Conservation (phyloP, 805 yeast species). For the Metschnikowia kofuensis region DNA sequence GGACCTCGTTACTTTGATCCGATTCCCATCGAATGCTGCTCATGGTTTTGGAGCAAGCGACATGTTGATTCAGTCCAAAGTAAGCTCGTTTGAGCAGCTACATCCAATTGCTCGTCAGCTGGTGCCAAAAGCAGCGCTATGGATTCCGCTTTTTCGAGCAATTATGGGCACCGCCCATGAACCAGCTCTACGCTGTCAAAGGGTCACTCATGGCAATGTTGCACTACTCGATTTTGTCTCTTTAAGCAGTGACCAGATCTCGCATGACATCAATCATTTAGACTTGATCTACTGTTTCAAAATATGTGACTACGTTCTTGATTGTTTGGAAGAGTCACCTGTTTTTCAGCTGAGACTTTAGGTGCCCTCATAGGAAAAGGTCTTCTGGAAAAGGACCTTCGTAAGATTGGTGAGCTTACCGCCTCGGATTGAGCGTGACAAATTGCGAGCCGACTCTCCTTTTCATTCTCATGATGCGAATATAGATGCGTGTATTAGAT, state of each 20-base stretch:
- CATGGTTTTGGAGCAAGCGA: background rate
- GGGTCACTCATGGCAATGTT: background rate
- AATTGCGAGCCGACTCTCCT: too few relatives aligned
- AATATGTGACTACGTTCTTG: constrained; percentile 12
- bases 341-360: constrained; percentile 2
- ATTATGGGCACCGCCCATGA: constrained; percentile 4
- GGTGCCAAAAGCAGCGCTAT: constrained; percentile 9
- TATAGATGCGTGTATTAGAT: background rate
- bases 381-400: too few relatives aligned
- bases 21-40: background rate
- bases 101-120: background rate
- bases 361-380: too few relatives aligned
- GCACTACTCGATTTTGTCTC: background rate
- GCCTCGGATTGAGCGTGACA: too few relatives aligned
- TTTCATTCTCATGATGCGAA: background rate
- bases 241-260: background rate
- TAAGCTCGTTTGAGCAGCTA: background rate
- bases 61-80: constrained; percentile 2
- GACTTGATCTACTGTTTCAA: constrained; percentile 19
- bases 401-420: too few relatives aligned
- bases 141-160: constrained; percentile 21
- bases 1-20: constrained; percentile 5
- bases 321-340: constrained; percentile 1
- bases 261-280: constrained; percentile 6
- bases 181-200: background rate